Evolutionary conservation across 2,329 filamentous ascomycete species (phyloP).

Genomic region (Cladosporium sp.): DNA sequence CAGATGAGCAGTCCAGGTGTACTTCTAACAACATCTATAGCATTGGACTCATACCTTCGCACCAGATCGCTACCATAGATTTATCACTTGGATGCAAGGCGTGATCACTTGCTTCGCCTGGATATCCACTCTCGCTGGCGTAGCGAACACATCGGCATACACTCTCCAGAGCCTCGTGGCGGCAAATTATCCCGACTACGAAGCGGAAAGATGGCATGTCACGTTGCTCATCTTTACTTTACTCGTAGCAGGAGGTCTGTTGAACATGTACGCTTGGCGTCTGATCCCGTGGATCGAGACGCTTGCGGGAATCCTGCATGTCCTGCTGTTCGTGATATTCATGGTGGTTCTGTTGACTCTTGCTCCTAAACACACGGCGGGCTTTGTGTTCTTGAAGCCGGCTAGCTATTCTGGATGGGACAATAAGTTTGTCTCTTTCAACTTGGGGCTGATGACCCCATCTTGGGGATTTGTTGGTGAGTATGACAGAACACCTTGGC

Average conservation of each 20-base stretch:
- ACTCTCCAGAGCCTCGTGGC: constrained; percentile 34
- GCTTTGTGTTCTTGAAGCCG: constrained; percentile 21
- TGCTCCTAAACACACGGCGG: constrained; percentile 17
- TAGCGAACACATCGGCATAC: constrained; percentile 33
- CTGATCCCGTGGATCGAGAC: constrained; percentile 30
- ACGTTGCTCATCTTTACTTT: constrained; percentile 38
- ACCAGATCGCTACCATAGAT: constrained; percentile 19
- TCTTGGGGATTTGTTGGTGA: constrained; percentile 25
- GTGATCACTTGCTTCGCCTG: constrained; percentile 43
- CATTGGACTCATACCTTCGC: constrained; percentile 25
- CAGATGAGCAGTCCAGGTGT: not conserved
- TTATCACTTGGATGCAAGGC: constrained; percentile 29
- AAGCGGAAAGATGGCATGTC: constrained; percentile 35
- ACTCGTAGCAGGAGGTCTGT: constrained; percentile 28
- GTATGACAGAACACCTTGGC: not conserved
- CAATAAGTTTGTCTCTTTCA: constrained; percentile 22
- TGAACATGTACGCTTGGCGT: constrained; percentile 34
- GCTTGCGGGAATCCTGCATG: constrained; percentile 20
- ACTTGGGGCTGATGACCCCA: constrained; percentile 20
- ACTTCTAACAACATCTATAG: not conserved
- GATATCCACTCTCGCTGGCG: constrained; percentile 23
- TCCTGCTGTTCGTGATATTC: constrained; percentile 22
- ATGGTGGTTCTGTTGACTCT: constrained; percentile 19
- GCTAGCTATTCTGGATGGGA: constrained; percentile 21
- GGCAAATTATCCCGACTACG: constrained; percentile 32